Evolutionary conservation across 1,284 basidiomycete species (phyloP), one percentile per base, ranked within the genome.

Genomic region (Austroboletus niveus): DNA sequence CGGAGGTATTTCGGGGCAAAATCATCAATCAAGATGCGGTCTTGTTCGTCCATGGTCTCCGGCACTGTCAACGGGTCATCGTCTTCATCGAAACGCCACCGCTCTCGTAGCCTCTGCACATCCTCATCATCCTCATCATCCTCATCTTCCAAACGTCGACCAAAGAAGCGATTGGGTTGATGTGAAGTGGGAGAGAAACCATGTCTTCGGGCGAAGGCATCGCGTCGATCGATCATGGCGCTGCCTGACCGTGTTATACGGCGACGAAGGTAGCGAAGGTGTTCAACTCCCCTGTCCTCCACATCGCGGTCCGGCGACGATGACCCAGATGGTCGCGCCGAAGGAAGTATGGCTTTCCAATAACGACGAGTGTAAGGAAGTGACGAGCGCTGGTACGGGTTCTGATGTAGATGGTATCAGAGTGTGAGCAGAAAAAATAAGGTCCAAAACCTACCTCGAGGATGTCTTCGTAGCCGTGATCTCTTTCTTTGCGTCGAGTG

Each of bases 391-490:
- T 88, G 85, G 59, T 86, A 88, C 3, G 80, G 71, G 58, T 81
- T 82, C 85, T 89, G 57, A 6, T 48, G 35, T 5, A 45, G 5
- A 17, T 1, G 43, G 35, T 24, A 20, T 59, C 43, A 55, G 49
- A 44, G 48, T 24, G 9, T 14, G 12, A 7, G 24, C 0, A 20
- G 51, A 44, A 8, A n/a, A 30, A 22, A 10, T 9, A 3, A 6
- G 15, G 34, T 42, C 27, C 53, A 3, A 39, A 22, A 70, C 79
- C 68, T 62, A 90, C 85, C 70, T 94, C 92, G 56, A 91, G 80
- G 48, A 79, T 77, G 63, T 96, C 93, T 61, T 96, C 93, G 87
- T 92, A 95, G 41, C 84, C 79, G 49, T 85, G 79, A 62, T 95
- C 90, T 49, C 79, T 75, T 56, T 89, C 90, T 66, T 87, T 89